These are phyloP conservation scores for Cadophora gregata DNA, from an alignment of 2,329 filamentous ascomycete species.

Conservation along the genomic window DNA sequence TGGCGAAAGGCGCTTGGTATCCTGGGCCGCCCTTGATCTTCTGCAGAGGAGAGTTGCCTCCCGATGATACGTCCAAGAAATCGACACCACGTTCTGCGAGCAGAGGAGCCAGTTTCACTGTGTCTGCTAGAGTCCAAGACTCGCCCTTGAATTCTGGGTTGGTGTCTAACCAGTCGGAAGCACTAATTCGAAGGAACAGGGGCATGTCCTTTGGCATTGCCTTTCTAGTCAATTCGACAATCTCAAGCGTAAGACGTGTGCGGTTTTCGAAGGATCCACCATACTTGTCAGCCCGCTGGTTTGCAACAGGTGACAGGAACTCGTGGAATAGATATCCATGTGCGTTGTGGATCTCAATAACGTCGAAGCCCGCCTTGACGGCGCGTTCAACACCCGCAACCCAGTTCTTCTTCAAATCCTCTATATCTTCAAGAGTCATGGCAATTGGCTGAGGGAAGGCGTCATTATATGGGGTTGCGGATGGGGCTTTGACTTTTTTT, in stretches of 20 bases:
- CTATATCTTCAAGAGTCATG: slow-evolving; percentile 73
- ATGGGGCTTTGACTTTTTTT: slow-evolving; percentile 58
- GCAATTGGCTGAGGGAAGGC: slow-evolving; percentile 67
- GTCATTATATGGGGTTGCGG: slow-evolving; percentile 63
- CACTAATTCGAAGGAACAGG: slow-evolving; percentile 75
- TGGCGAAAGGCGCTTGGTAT: slow-evolving; percentile 75
- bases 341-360: slow-evolving; percentile 80
- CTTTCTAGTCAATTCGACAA: slow-evolving; percentile 65
- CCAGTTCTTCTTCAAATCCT: slow-evolving; percentile 66
- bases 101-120: slow-evolving; percentile 64
- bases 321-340: slow-evolving; percentile 78
- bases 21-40: slow-evolving; percentile 64
- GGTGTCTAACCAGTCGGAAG: slow-evolving; percentile 76
- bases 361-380: slow-evolving; percentile 70
- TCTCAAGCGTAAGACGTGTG: slow-evolving; percentile 69
- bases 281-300: slow-evolving; percentile 71
- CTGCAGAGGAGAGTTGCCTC: slow-evolving; percentile 66
- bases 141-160: slow-evolving; percentile 58
- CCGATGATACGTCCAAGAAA: slow-evolving; percentile 74
- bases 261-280: slow-evolving; percentile 77
- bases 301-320: slow-evolving; percentile 74
- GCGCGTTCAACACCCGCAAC: slow-evolving; percentile 63
- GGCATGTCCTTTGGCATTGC: slow-evolving; percentile 72
- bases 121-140: slow-evolving; percentile 72
- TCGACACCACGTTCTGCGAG: slow-evolving; percentile 74